phyloP scores from a whole-genome alignment of 75 land plant species.

The Larix kaempferi region DNA sequence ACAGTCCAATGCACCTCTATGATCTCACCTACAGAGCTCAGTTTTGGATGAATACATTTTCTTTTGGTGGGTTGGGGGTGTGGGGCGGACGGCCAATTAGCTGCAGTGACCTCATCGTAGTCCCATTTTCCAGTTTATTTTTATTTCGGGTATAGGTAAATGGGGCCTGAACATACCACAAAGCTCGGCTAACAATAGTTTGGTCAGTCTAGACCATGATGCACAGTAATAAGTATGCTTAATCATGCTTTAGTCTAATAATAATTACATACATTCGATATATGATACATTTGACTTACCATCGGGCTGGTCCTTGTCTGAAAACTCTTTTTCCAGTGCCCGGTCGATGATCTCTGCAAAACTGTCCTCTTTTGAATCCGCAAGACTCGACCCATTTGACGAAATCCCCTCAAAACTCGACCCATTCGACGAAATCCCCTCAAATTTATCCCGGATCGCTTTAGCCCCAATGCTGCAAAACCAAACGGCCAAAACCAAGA shows the following conservation, averaged over 20 bases:
- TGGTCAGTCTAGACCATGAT: not conserved
- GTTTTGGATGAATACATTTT: not conserved
- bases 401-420: constrained; percentile 21
- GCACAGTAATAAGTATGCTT: not conserved
- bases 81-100: not conserved
- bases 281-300: constrained; percentile 26
- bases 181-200: not conserved
- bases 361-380: constrained; percentile 62
- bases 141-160: not conserved
- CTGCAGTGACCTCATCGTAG: not conserved
- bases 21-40: not conserved
- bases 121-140: not conserved
- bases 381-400: constrained; percentile 20
- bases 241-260: not conserved
- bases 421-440: not conserved
- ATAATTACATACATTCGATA: not conserved
- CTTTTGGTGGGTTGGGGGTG: not conserved
- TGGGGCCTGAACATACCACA: not conserved
- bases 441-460: not conserved
- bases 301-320: constrained; percentile 79
- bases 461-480: not conserved
- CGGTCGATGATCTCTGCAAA: constrained; percentile 87
- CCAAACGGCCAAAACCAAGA: not conserved
- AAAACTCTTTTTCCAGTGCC: constrained; percentile 87
- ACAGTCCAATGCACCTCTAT: not conserved